phyloP scores from a whole-genome alignment of 768 basidiomycete genomes.

The Mycena galericulata region DNA sequence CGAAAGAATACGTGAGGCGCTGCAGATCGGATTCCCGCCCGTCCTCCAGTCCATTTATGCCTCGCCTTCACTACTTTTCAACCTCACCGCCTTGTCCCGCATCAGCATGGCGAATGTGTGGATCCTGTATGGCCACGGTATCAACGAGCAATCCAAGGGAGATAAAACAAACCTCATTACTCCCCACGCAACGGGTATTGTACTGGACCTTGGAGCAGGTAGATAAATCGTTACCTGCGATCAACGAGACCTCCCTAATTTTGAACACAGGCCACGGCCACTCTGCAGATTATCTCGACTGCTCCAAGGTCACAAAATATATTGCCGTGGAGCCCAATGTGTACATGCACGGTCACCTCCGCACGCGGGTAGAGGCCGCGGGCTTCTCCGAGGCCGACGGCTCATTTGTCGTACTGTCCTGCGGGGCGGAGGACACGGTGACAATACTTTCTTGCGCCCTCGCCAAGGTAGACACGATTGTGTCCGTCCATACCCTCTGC shows the following conservation, averaged over 20 bases:
- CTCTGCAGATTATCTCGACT: slow-evolving; percentile 70
- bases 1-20: slow-evolving; percentile 48
- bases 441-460: slow-evolving; percentile 56
- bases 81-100: slow-evolving; percentile 58
- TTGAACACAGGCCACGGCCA: slow-evolving; percentile 68
- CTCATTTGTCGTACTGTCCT: slow-evolving; percentile 68
- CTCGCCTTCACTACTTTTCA: slow-evolving; percentile 59
- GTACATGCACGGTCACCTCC: slow-evolving; percentile 70
- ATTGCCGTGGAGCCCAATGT: slow-evolving; percentile 80
- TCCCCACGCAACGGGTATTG: slow-evolving; percentile 66
- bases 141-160: slow-evolving; percentile 54
- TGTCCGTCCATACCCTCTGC: slow-evolving; percentile 76
- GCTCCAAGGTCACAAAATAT: slow-evolving; percentile 66
- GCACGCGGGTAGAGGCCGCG: slow-evolving; percentile 56
- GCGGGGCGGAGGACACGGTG: slow-evolving; percentile 70
- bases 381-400: slow-evolving; percentile 68
- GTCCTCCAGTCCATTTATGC: slow-evolving; percentile 41
- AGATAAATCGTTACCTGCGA: not conserved
- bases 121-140: slow-evolving; percentile 58
- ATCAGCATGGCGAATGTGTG: slow-evolving; percentile 72
- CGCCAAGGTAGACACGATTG: slow-evolving; percentile 64
- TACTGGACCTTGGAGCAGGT: slow-evolving; percentile 81
- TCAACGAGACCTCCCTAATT: not conserved
- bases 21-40: slow-evolving; percentile 56
- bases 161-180: slow-evolving; percentile 64